phyloP scores from a whole-genome alignment of 1,284 basidiomycete species.

The Coniophora puteana region DNA sequence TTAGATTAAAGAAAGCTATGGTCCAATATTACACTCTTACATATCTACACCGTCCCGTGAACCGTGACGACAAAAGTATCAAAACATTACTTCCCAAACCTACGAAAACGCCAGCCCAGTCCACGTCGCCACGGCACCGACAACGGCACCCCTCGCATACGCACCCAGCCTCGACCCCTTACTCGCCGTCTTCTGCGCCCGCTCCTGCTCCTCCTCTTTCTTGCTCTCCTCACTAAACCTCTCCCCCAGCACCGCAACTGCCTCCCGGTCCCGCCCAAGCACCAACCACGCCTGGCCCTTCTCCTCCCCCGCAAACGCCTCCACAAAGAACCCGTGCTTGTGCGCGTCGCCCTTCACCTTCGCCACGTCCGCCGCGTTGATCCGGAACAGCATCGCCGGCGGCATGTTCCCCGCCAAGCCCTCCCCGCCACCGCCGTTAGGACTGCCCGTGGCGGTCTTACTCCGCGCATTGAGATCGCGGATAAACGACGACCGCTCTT shows the following conservation, averaged over 20 bases:
- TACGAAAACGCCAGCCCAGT: conserved; percentile 31
- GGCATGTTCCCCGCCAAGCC: no score
- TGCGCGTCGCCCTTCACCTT: conserved; percentile 35
- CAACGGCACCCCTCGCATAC: conserved; percentile 31
- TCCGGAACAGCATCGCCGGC: conserved; percentile 43
- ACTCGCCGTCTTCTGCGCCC: conserved; percentile 12
- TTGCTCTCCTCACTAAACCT: conserved; percentile 32
- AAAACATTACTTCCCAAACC: no score
- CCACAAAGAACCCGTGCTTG: conserved; percentile 39
- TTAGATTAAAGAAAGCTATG: no score
- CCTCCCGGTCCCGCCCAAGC: conserved; percentile 44
- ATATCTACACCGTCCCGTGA: no score
- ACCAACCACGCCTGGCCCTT: conserved; percentile 38
- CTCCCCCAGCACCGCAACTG: conserved; percentile 28
- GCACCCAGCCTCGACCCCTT: conserved; percentile 26
- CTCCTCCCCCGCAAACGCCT: conserved; percentile 31
- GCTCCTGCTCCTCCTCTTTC: conserved; percentile 20
- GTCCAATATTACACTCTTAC: no score
- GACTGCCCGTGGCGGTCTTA: conserved; percentile 19
- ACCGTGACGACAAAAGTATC: no score
- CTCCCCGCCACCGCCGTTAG: no score
- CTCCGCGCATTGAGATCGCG: conserved; percentile 38
- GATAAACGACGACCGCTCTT: conserved; percentile 47
- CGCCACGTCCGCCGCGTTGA: conserved; percentile 40
- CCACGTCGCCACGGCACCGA: conserved; percentile 35